Evolutionary conservation across 2,329 filamentous ascomycete genomes (phyloP), one percentile per base, ranked within the genome.

Genomic region (Shiraia bambusicola): DNA sequence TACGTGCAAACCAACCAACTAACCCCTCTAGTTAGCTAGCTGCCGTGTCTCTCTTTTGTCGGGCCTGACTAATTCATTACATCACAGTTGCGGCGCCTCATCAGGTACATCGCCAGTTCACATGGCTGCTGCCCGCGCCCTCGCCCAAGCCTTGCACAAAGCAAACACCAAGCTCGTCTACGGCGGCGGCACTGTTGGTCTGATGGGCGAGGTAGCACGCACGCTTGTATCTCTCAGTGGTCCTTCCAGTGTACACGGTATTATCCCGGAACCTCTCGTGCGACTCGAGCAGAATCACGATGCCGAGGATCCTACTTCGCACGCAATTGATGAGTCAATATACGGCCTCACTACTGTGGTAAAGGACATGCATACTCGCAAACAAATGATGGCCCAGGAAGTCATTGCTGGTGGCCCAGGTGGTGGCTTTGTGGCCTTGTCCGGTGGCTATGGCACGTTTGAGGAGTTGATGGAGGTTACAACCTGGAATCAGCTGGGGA

Each of bases 401-500:
- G 90, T 97, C 12, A 79, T 94, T 16, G 79, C 81, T 14, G 89
- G 89, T 17, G 91, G 87, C 0, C 82, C 84, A 0, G 92, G 92
- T 1, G 86, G 83, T 42, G 92, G 92, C 10, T 98, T 98, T 72
- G 82, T 98, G 28, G 90, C 90, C 19, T 74, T 98, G 45, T 82
- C 81, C 40, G 92, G 92, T 30, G 93, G 93, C 1, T 98, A 92
- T 69, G 93, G 93, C 14, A 98, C 93, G 2, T 79, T 97, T 66
- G 93, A 98, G 74, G 93, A 98, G 77, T 78, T 98, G 65, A 90
- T 95, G 70, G 88, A 94, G 73, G 82, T 88, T 2, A 84, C 83
- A 17, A 94, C 88, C 9, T 98, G 93, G 91, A 97, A 96, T 69
- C 93, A 97, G 73, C 73, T 98, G 35, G 92, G 93, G 1, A 97